Evolutionary conservation across 768 basidiomycete genomes (phyloP), one percentile per base, ranked within the genome.

Genomic region (Suillus hirtellus): DNA sequence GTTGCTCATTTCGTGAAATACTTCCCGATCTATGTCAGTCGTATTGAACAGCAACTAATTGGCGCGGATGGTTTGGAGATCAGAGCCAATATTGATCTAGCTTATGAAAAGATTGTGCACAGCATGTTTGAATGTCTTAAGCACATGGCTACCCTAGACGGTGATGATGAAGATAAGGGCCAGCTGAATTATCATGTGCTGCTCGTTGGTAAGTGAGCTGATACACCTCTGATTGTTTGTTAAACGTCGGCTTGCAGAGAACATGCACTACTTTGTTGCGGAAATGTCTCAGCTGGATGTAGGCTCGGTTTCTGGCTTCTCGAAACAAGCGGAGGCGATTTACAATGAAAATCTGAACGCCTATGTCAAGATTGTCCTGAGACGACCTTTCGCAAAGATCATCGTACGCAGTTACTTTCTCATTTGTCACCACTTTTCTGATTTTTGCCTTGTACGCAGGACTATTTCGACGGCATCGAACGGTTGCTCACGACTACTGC

Each of bases 121-220:
- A 81, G 88, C 49, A 97, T 99, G 86, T 96, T 99, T 71, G 95
- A 94, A 52, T 90, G 87, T 15, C 75, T 99, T 65, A 95, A 95
- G 76, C 95, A 96, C 65, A 93, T 99, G 86, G 96, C 96, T 12
- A 99, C 97, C 75, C 78, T 96, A 82, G 91, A 95, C 62, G 92
- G 93, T 0, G 93, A 93, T 62, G 91, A 86, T 0, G 96, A 99
- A 71, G 96, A 95, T 75, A 99, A 99, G 76, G 95, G 95, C 0
- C 95, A 96, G 71, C 83, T 99, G 60, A 98, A 98, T 75, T 97
- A 94, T 67, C 95, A 97, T 72, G 93, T 98, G 68, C 90, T 96
- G 70, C 81, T 99, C 64, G 90, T 98, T 62, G 96, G 96, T 96
- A 70, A 69, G 90, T 75, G 40, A 6, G 47, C 9, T 4, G 14